Evolutionary conservation across 2,329 filamentous ascomycete genomes (phyloP), one percentile per base, ranked within the genome.

Genomic region (Zasmidium cellare): DNA sequence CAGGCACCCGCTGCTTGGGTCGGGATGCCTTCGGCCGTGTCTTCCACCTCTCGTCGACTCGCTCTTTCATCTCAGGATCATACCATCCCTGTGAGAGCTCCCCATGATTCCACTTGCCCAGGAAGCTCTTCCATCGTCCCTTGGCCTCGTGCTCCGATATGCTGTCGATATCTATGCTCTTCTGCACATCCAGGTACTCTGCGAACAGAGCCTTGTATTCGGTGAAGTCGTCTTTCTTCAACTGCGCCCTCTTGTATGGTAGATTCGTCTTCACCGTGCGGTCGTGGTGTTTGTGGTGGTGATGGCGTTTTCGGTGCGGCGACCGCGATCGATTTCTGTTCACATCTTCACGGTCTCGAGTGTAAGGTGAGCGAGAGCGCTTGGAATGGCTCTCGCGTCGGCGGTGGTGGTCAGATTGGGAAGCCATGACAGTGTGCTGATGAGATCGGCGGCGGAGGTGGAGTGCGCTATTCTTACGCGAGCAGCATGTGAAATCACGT

Each of bases 81-180:
- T 97, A 99, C 93, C 93, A 99, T 48, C 91, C 91, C 74, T 93
- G 88, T 3, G 90, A 88, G 62, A 97, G 80, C 76, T 93, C 90
- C 70, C 87, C 88, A 67, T 86, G 84, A 77, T 99, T 99, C 93
- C 94, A 99, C 80, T 92, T 93, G 3, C 84, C 81, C 12, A 93
- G 74, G 69, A 97, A 99, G 72, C 91, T 93, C 81, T 96, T 96
- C 92, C 93, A 99, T 55, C 93, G 80, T 1, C 92, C 92, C 63
- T 82, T 88, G 0, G 87, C 76, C 72, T 97, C 92, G n/a, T 84
- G 82, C 62, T 91, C 87, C 56, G 86, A 83, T 65, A 97, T 79
- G 9, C 84, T 82, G 18, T 86, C 80, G 1, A 96, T 77, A 53
- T 87, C 77, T 44, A 89, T 82, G 41, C 86, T 81, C 76, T 97